A percentile compares a stretch with the other conserved stretches of the same genome.
phyloP scores from a whole-genome alignment of 2,329 filamentous ascomycete species.

The Drechslera avenae region DNA sequence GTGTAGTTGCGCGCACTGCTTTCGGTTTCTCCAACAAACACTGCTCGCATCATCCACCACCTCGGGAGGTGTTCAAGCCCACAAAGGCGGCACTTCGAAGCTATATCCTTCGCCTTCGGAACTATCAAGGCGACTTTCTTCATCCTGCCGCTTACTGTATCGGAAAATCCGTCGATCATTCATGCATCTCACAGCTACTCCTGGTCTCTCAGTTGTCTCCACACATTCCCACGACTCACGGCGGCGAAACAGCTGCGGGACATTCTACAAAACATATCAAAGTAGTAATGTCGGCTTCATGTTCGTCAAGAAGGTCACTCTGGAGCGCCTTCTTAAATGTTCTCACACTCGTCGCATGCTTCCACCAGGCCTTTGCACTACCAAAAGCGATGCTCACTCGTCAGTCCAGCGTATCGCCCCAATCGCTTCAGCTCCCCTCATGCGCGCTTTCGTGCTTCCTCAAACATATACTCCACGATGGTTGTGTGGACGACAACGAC shows the following conservation, averaged over 20 bases:
- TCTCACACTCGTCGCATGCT: slow-evolving; percentile 1
- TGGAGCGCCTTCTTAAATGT: not conserved
- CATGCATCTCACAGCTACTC: not conserved
- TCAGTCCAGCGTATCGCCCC: slow-evolving; percentile 4
- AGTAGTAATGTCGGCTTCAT: not conserved
- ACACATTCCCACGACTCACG: not conserved
- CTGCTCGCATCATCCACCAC: too few relatives aligned
- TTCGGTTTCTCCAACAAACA: too few relatives aligned
- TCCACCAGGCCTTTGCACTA: slow-evolving; percentile 4
- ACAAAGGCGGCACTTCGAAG: not conserved
- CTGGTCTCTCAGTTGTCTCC: not conserved
- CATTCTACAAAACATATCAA: not conserved
- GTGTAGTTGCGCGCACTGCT: too few relatives aligned
- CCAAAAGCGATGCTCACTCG: slow-evolving; percentile 5
- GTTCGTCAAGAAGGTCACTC: not conserved
- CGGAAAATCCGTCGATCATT: not conserved
- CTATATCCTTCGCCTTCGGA: not conserved
- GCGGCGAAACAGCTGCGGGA: not conserved
- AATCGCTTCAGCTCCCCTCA: slow-evolving; percentile 16
- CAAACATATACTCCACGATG: slow-evolving; percentile 20
- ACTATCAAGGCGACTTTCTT: not conserved
- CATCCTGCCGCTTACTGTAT: not conserved
- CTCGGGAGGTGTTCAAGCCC: too few relatives aligned
- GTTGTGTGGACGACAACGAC: slow-evolving; percentile 24
- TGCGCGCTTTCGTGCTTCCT: slow-evolving; percentile 30